phyloP scores from a whole-genome alignment of 2,329 filamentous ascomycete species.

The Aspergillus pseudoglaucus region DNA sequence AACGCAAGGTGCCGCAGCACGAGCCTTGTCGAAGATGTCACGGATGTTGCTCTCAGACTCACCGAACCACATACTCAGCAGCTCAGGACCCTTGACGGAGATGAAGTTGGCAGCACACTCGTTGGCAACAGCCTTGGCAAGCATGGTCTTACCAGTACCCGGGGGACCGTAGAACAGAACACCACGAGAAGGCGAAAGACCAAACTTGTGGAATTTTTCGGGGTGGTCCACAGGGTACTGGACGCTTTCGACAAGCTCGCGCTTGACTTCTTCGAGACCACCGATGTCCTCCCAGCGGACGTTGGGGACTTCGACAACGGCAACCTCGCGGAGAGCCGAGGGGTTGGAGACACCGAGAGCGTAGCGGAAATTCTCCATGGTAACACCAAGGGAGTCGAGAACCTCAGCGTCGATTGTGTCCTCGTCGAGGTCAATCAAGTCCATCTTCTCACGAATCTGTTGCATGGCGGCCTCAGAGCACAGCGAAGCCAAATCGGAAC shows the following conservation, averaged over 20 bases:
- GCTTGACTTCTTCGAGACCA: conserved; percentile 97
- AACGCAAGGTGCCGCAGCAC: conserved; percentile 93
- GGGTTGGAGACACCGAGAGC: conserved; percentile 97
- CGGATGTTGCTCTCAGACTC: conserved; percentile 99
- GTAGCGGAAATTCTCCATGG: conserved; percentile 99
- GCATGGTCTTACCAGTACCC: conserved; percentile 99
- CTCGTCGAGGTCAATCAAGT: conserved; percentile 96
- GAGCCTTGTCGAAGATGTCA: conserved; percentile 99
- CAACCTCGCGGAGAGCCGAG: conserved; percentile 95
- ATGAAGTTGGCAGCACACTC: conserved; percentile 99
- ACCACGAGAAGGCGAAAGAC: conserved; percentile 94
- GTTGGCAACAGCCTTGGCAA: conserved; percentile 98
- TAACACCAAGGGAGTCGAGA: conserved; percentile 93
- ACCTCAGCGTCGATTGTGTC: conserved; percentile 99
- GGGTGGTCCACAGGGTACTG: conserved; percentile 99
- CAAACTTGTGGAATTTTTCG: conserved; percentile 99
- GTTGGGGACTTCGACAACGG: conserved; percentile 98
- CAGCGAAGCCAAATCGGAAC: conserved; percentile 94
- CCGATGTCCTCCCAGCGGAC: conserved; percentile 99
- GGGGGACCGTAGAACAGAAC: conserved; percentile 98
- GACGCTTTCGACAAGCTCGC: conserved; percentile 96
- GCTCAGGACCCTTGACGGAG: conserved; percentile 95
- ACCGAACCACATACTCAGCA: conserved; percentile 99
- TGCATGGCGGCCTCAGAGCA: conserved; percentile 99
- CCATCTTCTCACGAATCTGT: conserved; percentile 99